Percentiles rank a stretch among this genome's conserved stretches.
Evolutionary conservation across 768 basidiomycete species (phyloP).

Genomic region (Ramaria rubella): DNA sequence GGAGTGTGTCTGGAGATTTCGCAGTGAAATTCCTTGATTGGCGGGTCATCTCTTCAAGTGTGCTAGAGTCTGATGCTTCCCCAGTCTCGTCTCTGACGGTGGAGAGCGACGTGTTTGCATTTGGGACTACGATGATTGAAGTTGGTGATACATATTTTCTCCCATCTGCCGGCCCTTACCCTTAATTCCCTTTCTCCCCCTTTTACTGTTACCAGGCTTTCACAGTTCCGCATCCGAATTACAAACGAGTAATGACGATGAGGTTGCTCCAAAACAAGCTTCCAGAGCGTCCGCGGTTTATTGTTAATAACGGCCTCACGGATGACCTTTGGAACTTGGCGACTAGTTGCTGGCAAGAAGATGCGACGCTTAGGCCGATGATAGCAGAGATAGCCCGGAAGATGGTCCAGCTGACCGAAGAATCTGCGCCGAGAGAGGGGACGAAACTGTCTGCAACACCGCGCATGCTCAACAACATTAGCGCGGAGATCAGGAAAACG

Average conservation of each 20-base stretch:
- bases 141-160: not conserved
- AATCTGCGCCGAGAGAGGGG: not conserved
- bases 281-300: not conserved
- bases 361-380: conserved; percentile 32
- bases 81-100: not conserved
- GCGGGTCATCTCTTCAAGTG: not conserved
- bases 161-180: not conserved
- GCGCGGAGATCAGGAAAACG: conserved; percentile 11
- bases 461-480: conserved; percentile 7
- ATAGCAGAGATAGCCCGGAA: conserved; percentile 29
- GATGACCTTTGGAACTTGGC: conserved; percentile 42
- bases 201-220: conserved; percentile 1
- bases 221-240: not conserved
- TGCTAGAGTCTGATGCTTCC: not conserved
- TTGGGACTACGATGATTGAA: not conserved
- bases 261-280: not conserved
- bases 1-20: too few species aligned
- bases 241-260: not conserved
- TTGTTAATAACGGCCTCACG: conserved; percentile 21
- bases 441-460: not conserved
- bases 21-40: not conserved
- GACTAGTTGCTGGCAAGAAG: conserved; percentile 36
- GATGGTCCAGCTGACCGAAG: not conserved
- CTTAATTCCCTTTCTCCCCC: not conserved
- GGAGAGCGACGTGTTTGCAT: conserved; percentile 6